phyloP scores from a whole-genome alignment of 495 filamentous ascomycete genomes.

The Aspergillus coremiiformis region DNA sequence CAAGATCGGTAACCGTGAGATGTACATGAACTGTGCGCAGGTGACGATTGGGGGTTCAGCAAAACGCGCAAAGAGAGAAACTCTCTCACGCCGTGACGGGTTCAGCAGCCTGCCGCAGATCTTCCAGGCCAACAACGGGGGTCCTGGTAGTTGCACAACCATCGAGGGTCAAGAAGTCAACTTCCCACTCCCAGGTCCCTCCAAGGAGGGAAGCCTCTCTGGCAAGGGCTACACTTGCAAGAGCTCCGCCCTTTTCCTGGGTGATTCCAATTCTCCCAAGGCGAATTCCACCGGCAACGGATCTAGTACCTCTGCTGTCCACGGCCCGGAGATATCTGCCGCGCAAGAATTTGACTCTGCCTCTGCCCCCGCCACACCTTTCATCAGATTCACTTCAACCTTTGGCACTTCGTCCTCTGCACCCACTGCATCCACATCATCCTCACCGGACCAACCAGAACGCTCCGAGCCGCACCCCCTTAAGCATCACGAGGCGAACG shows the following conservation, averaged over 20 bases:
- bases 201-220: constrained; percentile 40
- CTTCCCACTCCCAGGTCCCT: constrained; percentile 61
- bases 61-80: constrained; percentile 21
- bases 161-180: constrained; percentile 45
- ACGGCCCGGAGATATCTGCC: not conserved
- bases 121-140: constrained; percentile 63
- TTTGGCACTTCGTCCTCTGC: not conserved
- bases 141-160: constrained; percentile 46
- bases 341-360: not conserved
- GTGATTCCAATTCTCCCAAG: constrained; percentile 4
- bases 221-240: constrained; percentile 27
- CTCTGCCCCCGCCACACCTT: not conserved
- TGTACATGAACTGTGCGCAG: constrained; percentile 92
- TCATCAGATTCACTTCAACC: not conserved
- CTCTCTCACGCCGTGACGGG: constrained; percentile 17
- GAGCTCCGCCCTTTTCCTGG: constrained; percentile 22
- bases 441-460: not conserved
- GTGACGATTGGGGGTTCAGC: constrained; percentile 51
- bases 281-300: not conserved
- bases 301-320: not conserved
- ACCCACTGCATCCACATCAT: not conserved
- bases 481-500: constrained; percentile 5
- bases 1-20: constrained; percentile 78
- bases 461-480: not conserved
- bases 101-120: constrained; percentile 60